These are phyloP conservation scores for Fraxinus anomala DNA, from an alignment of 257 asterid genomes.

Conservation along the genomic window DNA sequence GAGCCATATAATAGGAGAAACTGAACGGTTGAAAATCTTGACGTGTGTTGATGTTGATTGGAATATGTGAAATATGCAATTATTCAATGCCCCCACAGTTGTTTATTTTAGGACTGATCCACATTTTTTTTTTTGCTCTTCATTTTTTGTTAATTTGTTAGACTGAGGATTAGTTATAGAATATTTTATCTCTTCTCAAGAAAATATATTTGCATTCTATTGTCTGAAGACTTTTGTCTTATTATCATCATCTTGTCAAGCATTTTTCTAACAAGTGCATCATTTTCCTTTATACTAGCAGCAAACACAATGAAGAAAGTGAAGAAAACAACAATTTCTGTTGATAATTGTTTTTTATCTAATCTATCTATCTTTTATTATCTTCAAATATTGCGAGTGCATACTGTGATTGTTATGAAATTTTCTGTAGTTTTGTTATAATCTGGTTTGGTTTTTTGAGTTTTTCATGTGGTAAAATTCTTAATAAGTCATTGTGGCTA, in stretches of 20 bases:
- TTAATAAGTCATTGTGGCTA: conserved; percentile 15
- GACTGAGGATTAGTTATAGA: conserved; percentile 7
- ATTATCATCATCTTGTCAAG: neutral
- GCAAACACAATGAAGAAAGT: neutral
- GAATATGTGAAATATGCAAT: neutral
- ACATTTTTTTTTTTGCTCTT: conserved; percentile 11
- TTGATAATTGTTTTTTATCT: neutral
- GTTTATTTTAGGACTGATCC: conserved; percentile 14
- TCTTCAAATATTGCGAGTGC: conserved; percentile 3
- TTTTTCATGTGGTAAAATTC: conserved; percentile 21
- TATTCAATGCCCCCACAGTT: neutral
- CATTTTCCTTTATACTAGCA: neutral
- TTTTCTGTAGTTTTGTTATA: conserved; percentile 16
- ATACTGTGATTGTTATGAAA: neutral
- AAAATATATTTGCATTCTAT: conserved; percentile 10
- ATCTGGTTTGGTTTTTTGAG: conserved; percentile 17
- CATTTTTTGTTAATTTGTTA: neutral
- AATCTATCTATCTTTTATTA: neutral
- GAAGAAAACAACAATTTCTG: neutral
- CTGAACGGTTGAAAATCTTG: neutral
- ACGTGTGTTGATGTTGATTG: neutral
- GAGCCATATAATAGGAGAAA: neutral
- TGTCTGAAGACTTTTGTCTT: conserved; percentile 13
- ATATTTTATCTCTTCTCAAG: conserved; percentile 9
- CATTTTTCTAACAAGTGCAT: conserved; percentile 8